Evolutionary conservation across 1,284 basidiomycete genomes (phyloP).

Genomic region (Cutaneotrichosporon sp.): DNA sequence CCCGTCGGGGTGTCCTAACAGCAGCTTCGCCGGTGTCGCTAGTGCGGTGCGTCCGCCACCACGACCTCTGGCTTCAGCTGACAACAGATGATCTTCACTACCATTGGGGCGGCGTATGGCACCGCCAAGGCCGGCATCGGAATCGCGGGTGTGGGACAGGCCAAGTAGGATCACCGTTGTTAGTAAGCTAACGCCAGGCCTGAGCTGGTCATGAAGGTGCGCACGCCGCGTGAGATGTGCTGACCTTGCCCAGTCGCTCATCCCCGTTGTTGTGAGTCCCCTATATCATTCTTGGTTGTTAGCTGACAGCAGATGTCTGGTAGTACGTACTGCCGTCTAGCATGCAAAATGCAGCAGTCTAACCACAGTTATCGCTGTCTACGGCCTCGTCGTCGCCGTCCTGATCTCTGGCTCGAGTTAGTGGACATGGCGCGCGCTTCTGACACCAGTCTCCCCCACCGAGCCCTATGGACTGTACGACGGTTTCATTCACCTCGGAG

Average conservation of each 20-base stretch:
- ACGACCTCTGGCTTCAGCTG: background rate
- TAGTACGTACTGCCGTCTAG: constrained; percentile 53
- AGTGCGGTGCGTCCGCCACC: constrained; percentile 36
- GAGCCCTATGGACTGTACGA: constrained; percentile 62
- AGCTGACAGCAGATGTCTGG: constrained; percentile 63
- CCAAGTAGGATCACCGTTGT: constrained; percentile 54
- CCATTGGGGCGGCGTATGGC: constrained; percentile 92
- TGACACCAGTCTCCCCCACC: constrained; percentile 61
- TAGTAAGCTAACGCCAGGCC: constrained; percentile 58
- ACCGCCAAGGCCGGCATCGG: constrained; percentile 98
- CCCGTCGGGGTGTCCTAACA: constrained; percentile 1
- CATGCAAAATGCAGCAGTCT: constrained; percentile 32
- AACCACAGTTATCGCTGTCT: constrained; percentile 57
- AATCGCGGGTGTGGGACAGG: constrained; percentile 90
- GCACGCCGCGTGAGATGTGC: constrained; percentile 25
- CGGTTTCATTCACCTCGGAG: constrained; percentile 92
- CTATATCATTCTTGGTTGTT: background rate
- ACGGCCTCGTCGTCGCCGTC: constrained; percentile 61
- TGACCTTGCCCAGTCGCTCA: constrained; percentile 44
- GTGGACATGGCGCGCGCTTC: constrained; percentile 41
- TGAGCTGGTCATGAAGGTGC: constrained; percentile 95
- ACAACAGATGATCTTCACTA: constrained; percentile 53
- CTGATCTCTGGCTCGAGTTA: constrained; percentile 64
- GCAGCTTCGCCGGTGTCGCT: constrained; percentile 49
- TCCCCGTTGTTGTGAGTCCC: constrained; percentile 61